Evolutionary conservation across 2,329 filamentous ascomycete genomes (phyloP).

Genomic region (Trichoderma semiorbis): DNA sequence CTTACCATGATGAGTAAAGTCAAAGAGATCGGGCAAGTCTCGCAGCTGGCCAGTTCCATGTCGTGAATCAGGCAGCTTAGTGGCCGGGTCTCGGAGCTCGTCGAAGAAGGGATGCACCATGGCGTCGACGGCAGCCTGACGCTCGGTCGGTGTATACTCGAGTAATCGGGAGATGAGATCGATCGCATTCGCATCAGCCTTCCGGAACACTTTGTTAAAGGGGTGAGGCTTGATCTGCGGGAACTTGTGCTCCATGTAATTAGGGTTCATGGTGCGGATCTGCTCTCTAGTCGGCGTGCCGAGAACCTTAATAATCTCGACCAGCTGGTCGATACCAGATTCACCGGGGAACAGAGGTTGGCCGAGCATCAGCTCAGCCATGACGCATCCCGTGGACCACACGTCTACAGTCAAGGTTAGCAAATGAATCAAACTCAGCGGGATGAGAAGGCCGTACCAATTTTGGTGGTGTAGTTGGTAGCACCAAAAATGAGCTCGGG

Average conservation of each 20-base stretch:
- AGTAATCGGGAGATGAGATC: slow-evolving; percentile 90
- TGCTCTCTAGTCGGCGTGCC: slow-evolving; percentile 96
- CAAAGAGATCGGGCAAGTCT: slow-evolving; percentile 84
- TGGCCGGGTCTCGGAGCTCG: slow-evolving; percentile 87
- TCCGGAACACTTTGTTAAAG: slow-evolving; percentile 98
- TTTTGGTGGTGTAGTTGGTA: slow-evolving; percentile 99
- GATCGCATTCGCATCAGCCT: slow-evolving; percentile 88
- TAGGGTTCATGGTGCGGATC: slow-evolving; percentile 99
- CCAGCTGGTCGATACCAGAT: slow-evolving; percentile 95
- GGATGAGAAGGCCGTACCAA: slow-evolving; percentile 63
- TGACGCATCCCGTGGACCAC: slow-evolving; percentile 98
- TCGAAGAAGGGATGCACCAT: slow-evolving; percentile 99
- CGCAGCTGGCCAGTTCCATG: slow-evolving; percentile 76
- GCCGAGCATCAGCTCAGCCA: slow-evolving; percentile 98
- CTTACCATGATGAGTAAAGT: slow-evolving; percentile 92
- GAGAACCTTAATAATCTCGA: slow-evolving; percentile 98
- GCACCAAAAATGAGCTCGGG: slow-evolving; percentile 98
- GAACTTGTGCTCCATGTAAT: slow-evolving; percentile 99
- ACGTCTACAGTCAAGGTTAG: slow-evolving; percentile 74
- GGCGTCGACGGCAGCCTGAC: slow-evolving; percentile 86
- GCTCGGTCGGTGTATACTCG: slow-evolving; percentile 96
- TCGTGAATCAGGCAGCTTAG: slow-evolving; percentile 88
- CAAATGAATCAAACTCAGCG: background rate
- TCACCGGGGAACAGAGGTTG: slow-evolving; percentile 97
- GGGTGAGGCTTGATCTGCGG: slow-evolving; percentile 99